Base-by-base conservation (phyloP, 805 yeast species). In the Scheffersomyces amazonensis region DNA sequence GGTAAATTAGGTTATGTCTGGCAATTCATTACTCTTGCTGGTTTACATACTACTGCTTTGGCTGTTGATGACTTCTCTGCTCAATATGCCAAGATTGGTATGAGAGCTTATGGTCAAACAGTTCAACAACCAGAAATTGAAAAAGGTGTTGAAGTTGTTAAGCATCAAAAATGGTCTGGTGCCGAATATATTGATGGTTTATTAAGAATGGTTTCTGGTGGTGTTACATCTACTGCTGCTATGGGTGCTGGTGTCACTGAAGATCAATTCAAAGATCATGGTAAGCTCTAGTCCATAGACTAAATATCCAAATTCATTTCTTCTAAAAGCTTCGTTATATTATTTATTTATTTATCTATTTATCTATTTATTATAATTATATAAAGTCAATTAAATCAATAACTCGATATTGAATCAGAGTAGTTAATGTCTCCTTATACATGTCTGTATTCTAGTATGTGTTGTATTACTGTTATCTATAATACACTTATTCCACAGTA, bases 171-270 rank as follows among this genome's bases (percentile, higher is more conserved):
- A 66, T 91, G 98, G 98, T 88, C 96, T 31, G 98, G 98, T 60
- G 98, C 98, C 21, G 96, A 87, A 68, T 90, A 88, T 72, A 84
- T 91, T 58, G 98, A 91, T 66, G 83, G 87, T 43, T 73, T 91
- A 57, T 80, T 91, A 64, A 89, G 83, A 66, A 73, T 88, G 66
- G 93, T 89, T 18, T 83, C 93, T 40, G 97, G 97, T 54, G 98
- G 98, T 70, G 85, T 90, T 41, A 76, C 90, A 36, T 83, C 95
- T 15, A 91, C 98, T 34, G 96, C 97, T 49, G 97, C 98, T 34
- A 91, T 91, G 97, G 97, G 97, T 58, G 83, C 83, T 45, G 98
- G 98, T 73, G 97, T 91, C 50, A 91, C 98, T 39, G 98, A 91
- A 71, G 95, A 86, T 51, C 98, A 91, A 69, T 91, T 91, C 73